Base-by-base conservation (phyloP, 441 rosid genomes). In the Jatropha multifida region DNA sequence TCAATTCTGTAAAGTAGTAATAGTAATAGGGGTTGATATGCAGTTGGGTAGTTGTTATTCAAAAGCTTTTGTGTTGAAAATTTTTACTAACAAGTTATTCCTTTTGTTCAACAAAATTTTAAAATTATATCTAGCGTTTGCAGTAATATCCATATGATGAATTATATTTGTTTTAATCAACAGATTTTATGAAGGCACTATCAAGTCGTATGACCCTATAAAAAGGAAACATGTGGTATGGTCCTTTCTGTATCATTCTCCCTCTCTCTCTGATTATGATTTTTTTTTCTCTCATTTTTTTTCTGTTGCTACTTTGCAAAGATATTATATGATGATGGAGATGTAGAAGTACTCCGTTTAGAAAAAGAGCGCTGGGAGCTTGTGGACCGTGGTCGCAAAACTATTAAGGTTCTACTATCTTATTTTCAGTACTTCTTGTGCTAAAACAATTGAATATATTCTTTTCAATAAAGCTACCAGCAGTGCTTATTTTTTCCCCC, bases 301-400 rank as follows among this genome's bases (percentile, higher is more conserved):
- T 69, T 46, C 6, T 38, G 74, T 49, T 74, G 61, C 49, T 71
- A 64, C 46, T 63, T 79, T 65, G 51, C 80, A 74, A 79, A 97
- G 99, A 86, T 97, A 77, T 86, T 94, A 73, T 97, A 97, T 62
- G 90, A 97, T 72, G 99, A 97, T 81, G 99, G 97, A 73, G 99
- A 94, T 87, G 90, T 97, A 65, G 99, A 97, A 85, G 97, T 97
- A 69, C 95, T 97, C 52, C 84, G 89, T 74, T 84, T 97, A 46
- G 92, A 92, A 60, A 97, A 87, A 83, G 99, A 97, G 81, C 91
- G 92, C 62, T 97, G 99, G 99, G 97, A 97, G 83, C 89, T 92
- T 17, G 76, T 86, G 74, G 88, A 92, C 79, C 81, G 72, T 15
- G 88, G 87, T 74, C 87, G 82, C 83, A 97, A 92, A 81, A 56